phyloP scores from a whole-genome alignment of 495 filamentous ascomycete species.

The Penicillium macrosclerotiorum region DNA sequence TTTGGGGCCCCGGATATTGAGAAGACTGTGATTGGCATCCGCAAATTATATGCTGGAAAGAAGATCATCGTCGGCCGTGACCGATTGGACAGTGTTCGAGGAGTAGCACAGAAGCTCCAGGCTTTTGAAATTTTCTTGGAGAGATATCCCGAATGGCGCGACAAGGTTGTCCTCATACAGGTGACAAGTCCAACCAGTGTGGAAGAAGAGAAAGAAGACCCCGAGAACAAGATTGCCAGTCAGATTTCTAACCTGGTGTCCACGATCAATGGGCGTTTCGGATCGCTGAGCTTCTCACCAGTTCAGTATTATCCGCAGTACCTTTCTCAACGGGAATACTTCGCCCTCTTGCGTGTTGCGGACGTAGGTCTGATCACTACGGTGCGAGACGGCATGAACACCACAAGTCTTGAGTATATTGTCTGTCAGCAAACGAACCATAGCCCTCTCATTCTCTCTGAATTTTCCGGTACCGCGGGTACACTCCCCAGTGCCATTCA shows the following conservation, averaged over 20 bases:
- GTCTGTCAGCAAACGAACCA: conserved; percentile 82
- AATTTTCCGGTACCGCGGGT: conserved; percentile 92
- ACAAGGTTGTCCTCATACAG: conserved; percentile 91
- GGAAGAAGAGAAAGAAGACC: conserved; percentile 69
- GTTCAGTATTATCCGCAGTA: conserved; percentile 94
- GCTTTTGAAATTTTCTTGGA: conserved; percentile 90
- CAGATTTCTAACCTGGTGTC: conserved; percentile 85
- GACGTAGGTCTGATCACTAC: conserved; percentile 90
- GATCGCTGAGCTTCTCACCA: conserved; percentile 78
- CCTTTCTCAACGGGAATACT: conserved; percentile 81
- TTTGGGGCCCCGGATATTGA: conserved; percentile 66
- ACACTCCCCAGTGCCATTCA: conserved; percentile 81
- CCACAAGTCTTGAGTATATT: conserved; percentile 88
- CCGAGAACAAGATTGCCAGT: conserved; percentile 68
- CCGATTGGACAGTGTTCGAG: conserved; percentile 82
- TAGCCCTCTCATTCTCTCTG: conserved; percentile 86
- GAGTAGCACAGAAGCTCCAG: conserved; percentile 88
- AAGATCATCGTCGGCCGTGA: conserved; percentile 96
- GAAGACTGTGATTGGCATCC: conserved; percentile 63
- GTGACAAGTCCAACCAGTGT: conserved; percentile 83
- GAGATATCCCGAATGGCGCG: conserved; percentile 80
- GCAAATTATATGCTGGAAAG: conserved; percentile 71
- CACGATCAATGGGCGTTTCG: conserved; percentile 85
- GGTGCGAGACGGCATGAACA: conserved; percentile 95
- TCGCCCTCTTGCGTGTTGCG: conserved; percentile 80